Evolutionary conservation across 2,329 filamentous ascomycete genomes (phyloP).

Genomic region (Aquanectria penicillioides): DNA sequence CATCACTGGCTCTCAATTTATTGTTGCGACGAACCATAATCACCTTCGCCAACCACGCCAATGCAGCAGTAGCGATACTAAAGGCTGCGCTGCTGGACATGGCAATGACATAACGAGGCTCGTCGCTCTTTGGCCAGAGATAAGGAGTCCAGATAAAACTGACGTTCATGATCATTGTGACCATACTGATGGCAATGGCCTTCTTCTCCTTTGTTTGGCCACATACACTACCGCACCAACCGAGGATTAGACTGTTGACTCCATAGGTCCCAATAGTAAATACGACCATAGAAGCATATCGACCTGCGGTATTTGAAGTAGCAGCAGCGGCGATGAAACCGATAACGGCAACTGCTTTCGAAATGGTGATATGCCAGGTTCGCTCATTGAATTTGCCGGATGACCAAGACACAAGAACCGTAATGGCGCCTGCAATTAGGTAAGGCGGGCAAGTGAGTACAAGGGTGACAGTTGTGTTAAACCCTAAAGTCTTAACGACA

Average conservation of each 20-base stretch:
- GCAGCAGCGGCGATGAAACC: constrained; percentile 37
- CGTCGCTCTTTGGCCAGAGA: constrained; percentile 23
- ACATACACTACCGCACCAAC: constrained; percentile 53
- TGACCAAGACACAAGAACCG: constrained; percentile 42
- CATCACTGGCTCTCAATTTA: constrained; percentile 41
- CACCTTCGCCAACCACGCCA: constrained; percentile 50
- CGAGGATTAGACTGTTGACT: constrained; percentile 56
- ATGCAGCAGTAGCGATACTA: constrained; percentile 46
- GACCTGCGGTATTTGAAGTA: constrained; percentile 33
- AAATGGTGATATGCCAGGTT: constrained; percentile 57
- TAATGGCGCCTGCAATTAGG: constrained; percentile 45
- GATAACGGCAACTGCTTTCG: constrained; percentile 51
- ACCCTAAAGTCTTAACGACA: constrained; percentile 39
- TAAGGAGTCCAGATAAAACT: constrained; percentile 29
- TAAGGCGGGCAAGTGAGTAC: constrained; percentile 53
- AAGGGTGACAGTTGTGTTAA: constrained; percentile 38
- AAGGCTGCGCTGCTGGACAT: constrained; percentile 35
- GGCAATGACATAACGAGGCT: constrained; percentile 24
- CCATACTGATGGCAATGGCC: constrained; percentile 50
- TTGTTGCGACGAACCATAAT: constrained; percentile 49
- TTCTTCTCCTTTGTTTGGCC: constrained; percentile 59
- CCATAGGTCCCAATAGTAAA: constrained; percentile 51
- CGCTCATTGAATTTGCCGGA: constrained; percentile 58
- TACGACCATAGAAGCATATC: constrained; percentile 46
- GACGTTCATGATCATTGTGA: constrained; percentile 30